Evolutionary conservation across 1,284 basidiomycete species (phyloP).

Genomic region (Abortiporus biennis): DNA sequence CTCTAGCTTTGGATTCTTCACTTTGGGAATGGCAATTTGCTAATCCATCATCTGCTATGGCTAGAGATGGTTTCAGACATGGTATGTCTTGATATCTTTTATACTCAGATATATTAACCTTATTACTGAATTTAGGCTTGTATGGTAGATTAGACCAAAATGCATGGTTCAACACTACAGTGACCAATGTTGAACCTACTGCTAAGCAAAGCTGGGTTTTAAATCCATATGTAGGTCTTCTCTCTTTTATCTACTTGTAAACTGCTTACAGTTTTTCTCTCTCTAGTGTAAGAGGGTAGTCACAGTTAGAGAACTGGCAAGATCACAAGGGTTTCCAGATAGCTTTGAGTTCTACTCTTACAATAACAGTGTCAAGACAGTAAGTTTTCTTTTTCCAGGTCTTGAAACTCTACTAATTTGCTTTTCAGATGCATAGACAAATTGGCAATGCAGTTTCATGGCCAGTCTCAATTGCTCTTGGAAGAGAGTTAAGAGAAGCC

Average conservation of each 20-base stretch:
- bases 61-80: slow-evolving; percentile 38
- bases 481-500: slow-evolving; percentile 46
- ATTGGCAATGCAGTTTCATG: slow-evolving; percentile 75
- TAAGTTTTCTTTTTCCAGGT: slow-evolving; percentile 28
- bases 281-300: slow-evolving; percentile 55
- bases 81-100: slow-evolving; percentile 27
- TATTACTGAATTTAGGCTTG: slow-evolving; percentile 31
- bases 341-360: slow-evolving; percentile 53
- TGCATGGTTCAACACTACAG: slow-evolving; percentile 57
- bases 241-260: neutral
- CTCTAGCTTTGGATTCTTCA: slow-evolving; percentile 27
- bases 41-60: slow-evolving; percentile 52
- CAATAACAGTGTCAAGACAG: slow-evolving; percentile 48
- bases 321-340: slow-evolving; percentile 75
- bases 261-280: neutral
- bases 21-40: slow-evolving; percentile 46
- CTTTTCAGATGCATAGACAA: slow-evolving; percentile 59
- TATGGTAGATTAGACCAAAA: slow-evolving; percentile 55
- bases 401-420: neutral
- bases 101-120: slow-evolving; percentile 1
- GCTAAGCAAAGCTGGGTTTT: slow-evolving; percentile 67
- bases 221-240: slow-evolving; percentile 47
- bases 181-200: slow-evolving; percentile 68
- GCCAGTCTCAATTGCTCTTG: slow-evolving; percentile 55
- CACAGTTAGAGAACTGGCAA: slow-evolving; percentile 66